Evolutionary conservation across 768 basidiomycete genomes (phyloP).

Genomic region (Boletus rex-veris): DNA sequence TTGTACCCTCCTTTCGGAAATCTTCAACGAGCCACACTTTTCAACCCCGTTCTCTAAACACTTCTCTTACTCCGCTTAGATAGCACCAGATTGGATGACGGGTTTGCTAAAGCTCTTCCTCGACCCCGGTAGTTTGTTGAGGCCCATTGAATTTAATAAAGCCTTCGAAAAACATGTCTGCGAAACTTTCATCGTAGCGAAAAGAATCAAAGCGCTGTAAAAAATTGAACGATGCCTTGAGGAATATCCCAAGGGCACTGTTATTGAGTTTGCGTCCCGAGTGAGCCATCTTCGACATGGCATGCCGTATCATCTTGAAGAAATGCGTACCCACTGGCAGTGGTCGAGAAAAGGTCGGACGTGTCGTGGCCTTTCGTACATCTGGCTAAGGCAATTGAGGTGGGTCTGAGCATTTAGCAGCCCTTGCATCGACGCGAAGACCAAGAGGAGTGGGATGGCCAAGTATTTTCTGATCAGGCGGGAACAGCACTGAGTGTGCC

Average conservation of each 20-base stretch:
- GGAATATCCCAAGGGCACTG: constrained; percentile 47
- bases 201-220: constrained; percentile 42
- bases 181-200: constrained; percentile 41
- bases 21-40: constrained; percentile 33
- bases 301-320: constrained; percentile 33
- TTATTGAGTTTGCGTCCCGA: constrained; percentile 41
- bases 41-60: constrained; percentile 29
- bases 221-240: constrained; percentile 43
- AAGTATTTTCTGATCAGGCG: constrained; percentile 52
- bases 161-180: constrained; percentile 38
- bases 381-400: constrained; percentile 49
- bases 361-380: constrained; percentile 47
- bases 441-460: constrained; percentile 47
- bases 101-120: constrained; percentile 35
- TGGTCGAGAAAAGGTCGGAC: constrained; percentile 47
- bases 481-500: constrained; percentile 44
- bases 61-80: constrained; percentile 30
- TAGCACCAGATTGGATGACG: constrained; percentile 22
- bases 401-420: constrained; percentile 45
- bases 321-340: constrained; percentile 43
- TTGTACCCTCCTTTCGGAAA: constrained; percentile 33
- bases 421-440: constrained; percentile 44
- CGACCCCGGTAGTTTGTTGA: constrained; percentile 37
- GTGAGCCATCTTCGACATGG: constrained; percentile 36
- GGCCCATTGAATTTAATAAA: constrained; percentile 41